Base-by-base conservation (phyloP, 2,329 filamentous ascomycete genomes). In the Rhytidhysteron rufulum region DNA sequence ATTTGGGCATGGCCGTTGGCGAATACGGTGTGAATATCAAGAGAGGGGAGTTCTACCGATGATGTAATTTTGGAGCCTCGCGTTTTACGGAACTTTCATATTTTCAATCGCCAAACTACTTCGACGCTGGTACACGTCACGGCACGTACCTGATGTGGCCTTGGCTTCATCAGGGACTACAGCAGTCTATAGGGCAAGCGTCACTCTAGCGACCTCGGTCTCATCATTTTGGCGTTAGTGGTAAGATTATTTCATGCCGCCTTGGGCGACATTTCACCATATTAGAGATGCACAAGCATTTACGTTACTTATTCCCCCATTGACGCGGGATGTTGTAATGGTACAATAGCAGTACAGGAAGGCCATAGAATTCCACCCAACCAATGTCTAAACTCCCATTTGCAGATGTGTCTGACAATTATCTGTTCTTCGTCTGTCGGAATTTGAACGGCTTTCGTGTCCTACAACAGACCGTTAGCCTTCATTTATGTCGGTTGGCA, bases 11-110 rank as follows among this genome's bases (percentile, higher is more conserved):
- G 89, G 93, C 93, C 1, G 91, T 97, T 21, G 87, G 87, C 22
- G 93, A 98, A 73, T 98, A 97, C 63, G 93, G 93, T 1, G 89
- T 98, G 38, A 98, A 95, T 62, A 86, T 97, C 39, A 97, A 95
- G 80, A 79, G 93, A 49, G 90, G 91, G 60, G 93, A 98, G 71
- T 98, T 97, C 63, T 98, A 98, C 66, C 79, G 90, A 56, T 96
- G 64, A 73, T 31, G 4, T 7, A 31, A 15, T 15, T 7, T 13
- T 13, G 24, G 24, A 27, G 8, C 13, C 24, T 13, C 13, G 13
- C 8, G 7, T 27, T 33, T 19, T 15, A 27, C 13, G 24, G 13
- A 7, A 7, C 13, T 27, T 13, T 13, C 7, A 8, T 35, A 35
- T 35, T 20, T 35, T 15, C 13, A 15, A 13, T 27, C 24, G 24